Conservation (phyloP, 352 stramenopile species). For the Phytopythium boreale region DNA sequence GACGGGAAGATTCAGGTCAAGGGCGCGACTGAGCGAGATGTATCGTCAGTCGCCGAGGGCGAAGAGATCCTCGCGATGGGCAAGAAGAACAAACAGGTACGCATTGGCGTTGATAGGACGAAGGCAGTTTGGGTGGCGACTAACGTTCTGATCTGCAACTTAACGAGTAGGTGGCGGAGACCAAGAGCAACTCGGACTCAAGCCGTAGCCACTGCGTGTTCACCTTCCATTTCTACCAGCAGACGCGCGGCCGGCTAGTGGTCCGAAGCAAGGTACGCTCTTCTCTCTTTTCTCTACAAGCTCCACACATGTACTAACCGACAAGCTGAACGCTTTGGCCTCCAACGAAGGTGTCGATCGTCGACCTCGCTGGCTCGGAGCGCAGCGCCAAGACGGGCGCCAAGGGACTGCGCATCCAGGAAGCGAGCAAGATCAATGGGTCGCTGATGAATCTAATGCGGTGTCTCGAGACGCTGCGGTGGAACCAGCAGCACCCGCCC, state of each 20-base stretch:
- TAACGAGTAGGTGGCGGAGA: constrained; percentile 71
- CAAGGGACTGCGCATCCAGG: constrained; percentile 90
- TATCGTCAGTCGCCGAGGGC: constrained; percentile 66
- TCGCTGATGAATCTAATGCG: constrained; percentile 98
- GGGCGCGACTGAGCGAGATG: constrained; percentile 62
- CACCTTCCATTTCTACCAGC: constrained; percentile 73
- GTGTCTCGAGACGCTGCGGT: constrained; percentile 93
- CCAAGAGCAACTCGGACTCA: constrained; percentile 87
- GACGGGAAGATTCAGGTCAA: constrained; percentile 88
- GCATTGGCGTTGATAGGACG: neutral
- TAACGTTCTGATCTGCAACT: neutral
- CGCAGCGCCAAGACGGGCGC: constrained; percentile 72
- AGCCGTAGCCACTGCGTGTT: constrained; percentile 91
- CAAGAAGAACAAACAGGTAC: constrained; percentile 47
- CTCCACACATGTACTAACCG: neutral
- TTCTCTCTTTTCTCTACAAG: too few species aligned
- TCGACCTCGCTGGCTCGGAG: constrained; percentile 92
- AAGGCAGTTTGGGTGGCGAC: too few species aligned
- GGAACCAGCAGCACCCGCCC: constrained; percentile 82
- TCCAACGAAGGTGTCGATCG: constrained; percentile 85
- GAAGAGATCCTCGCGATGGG: constrained; percentile 71
- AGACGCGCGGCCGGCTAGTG: constrained; percentile 16
- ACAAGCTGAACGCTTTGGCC: constrained; percentile 1
- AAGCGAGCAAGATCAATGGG: constrained; percentile 98
- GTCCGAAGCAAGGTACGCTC: constrained; percentile 26